Base-by-base conservation (phyloP, 108 stramenopile species). In the Skeletonema tropicum region DNA sequence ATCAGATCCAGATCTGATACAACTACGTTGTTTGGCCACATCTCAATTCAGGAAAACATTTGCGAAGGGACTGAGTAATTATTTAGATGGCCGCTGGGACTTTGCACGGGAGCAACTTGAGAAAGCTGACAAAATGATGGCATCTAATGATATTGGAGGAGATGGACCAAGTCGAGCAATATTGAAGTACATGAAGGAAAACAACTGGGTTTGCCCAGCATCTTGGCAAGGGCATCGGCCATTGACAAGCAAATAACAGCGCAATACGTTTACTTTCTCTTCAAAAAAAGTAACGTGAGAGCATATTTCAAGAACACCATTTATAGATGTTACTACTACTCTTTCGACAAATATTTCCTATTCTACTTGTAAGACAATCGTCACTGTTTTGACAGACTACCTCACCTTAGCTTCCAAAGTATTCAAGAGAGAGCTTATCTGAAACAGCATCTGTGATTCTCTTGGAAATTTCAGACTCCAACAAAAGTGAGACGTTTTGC, bases 101-200 rank as follows among this genome's bases (percentile, higher is more conserved):
- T 82, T 82, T 23, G 94, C 97, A 15, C 76, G 82, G 39, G 48
- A 70, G 11, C 66, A 61, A 14, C 73, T 97, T 17, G 76, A 87
- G 48, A 78, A 76, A 60, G 90, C 90, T 42, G 89, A 96, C 69
- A 66, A 82, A 68, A 87, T 91, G 73, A 97, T 97, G 94, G 65
- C 84, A 42, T 88, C 90, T 33, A 90, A 83, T 60, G 92, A 84
- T 60, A 75, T 85, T 64, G 93, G 91, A 29, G 93, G 91, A 36
- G 97, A 97, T 71, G 94, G 93, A 55, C 97, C 97, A 14, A 87
- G 89, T 69, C 68, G 63, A 15, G 87, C 87, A 23, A 85, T 97
- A 30, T 61, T 96, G 12, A 84, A 86, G 23, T 87, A 85, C 55
- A 86, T 89, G 92, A 82, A 76, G 87, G 87, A 71, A 75, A 85